A percentile compares a stretch with the other conserved stretches of the same genome.
phyloP scores from a whole-genome alignment of 495 filamentous ascomycete genomes.

The Penicillium herquei region DNA sequence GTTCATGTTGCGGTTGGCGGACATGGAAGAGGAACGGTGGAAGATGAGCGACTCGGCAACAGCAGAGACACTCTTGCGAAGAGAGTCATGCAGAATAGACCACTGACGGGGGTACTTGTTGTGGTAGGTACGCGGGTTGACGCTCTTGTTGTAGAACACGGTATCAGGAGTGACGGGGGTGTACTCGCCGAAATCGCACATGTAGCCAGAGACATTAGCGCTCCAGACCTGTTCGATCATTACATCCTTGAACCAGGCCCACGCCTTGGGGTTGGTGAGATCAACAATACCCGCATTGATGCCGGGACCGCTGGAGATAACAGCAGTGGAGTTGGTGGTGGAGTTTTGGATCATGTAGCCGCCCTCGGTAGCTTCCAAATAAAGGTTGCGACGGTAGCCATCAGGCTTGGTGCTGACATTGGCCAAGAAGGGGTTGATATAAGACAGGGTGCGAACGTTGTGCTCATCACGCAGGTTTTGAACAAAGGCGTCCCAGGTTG shows the following conservation, averaged over 20 bases:
- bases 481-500: conserved; percentile 25
- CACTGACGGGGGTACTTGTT: conserved; percentile 25
- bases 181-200: conserved; percentile 28
- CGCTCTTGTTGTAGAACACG: conserved; percentile 21
- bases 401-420: conserved; percentile 27
- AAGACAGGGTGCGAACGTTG: conserved; percentile 26
- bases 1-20: conserved; percentile 23
- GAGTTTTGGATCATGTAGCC: conserved; percentile 24
- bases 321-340: conserved; percentile 21
- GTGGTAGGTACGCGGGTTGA: conserved; percentile 21
- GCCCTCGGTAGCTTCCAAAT: conserved; percentile 14
- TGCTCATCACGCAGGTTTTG: conserved; percentile 24
- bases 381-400: conserved; percentile 19
- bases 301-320: conserved; percentile 24
- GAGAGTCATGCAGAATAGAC: conserved; percentile 23
- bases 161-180: conserved; percentile 19
- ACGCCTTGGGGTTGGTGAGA: conserved; percentile 20
- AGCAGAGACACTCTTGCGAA: conserved; percentile 13
- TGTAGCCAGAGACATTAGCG: conserved; percentile 25
- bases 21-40: conserved; percentile 22
- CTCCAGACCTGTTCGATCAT: conserved; percentile 23
- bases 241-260: conserved; percentile 22
- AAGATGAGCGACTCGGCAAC: conserved; percentile 23
- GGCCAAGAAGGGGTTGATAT: conserved; percentile 28
- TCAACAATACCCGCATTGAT: conserved; percentile 26